Base-by-base conservation (phyloP, 208 protist species). In the Phytomonas francai region DNA sequence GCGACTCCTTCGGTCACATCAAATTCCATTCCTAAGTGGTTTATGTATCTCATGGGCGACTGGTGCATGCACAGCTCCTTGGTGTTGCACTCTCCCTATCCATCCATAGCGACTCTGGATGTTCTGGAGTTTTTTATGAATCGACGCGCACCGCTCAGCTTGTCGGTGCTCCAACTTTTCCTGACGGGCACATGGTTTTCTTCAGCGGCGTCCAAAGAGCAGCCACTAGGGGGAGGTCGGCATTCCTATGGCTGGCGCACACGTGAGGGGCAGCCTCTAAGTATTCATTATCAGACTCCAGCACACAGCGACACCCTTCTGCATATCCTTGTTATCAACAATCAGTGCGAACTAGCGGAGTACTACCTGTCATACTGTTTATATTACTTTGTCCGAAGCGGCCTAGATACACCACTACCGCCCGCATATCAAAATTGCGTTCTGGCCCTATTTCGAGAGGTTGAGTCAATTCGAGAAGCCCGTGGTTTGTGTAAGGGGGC, bases 271-370 rank as follows among this genome's bases (percentile, higher is more conserved):
- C 34, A 72, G 51, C 54, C 63, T 30, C 59, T 74, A 16, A 67
- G 11, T 36, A 67, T 85, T 29, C 65, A 63, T 68, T 91, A 86
- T 63, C 72, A 71, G 22, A 87, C 79, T 16, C 73, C 66, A 3
- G 70, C 70, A 9, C 76, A 94, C 65, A 60, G 59, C 22, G 88
- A 94, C 69, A 80, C 85, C 9, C 72, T 91, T 14, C 70, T 94
- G 30, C 88, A 94, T 67, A 68, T 94, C 22, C 76, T 94, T 33
- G 88, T 94, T 25, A 79, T 91, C 56, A 83, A 91, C 71, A 73
- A 91, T 60, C 88, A 94, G 63, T 78, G 81, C 65, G 79, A 85
- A 68, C 70, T 94, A 19, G 77, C 85, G 6, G 80, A 85, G 72
- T 94, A 90, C 73, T 94, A 84, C 68, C 73, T 94, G 4, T 80